Conservation (phyloP, 2,329 filamentous ascomycete species). For the Tolypocladium paradoxum region DNA sequence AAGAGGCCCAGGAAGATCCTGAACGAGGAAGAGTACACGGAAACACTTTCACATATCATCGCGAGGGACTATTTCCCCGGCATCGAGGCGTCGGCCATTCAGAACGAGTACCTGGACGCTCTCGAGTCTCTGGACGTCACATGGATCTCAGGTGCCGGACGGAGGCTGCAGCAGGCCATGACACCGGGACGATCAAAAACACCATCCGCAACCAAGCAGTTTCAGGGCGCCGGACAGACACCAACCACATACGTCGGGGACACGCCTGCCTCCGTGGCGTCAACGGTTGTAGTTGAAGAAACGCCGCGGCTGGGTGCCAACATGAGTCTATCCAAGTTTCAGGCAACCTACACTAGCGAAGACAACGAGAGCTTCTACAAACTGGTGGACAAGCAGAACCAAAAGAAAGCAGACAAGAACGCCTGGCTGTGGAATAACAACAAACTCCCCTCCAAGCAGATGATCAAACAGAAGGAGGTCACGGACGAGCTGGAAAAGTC, state of each 20-base stretch:
- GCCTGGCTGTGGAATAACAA: slow-evolving; percentile 84
- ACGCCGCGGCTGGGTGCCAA: slow-evolving; percentile 54
- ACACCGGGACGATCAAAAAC: slow-evolving; percentile 51
- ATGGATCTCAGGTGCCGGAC: slow-evolving; percentile 78
- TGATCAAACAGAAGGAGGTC: slow-evolving; percentile 56
- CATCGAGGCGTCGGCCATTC: slow-evolving; percentile 71
- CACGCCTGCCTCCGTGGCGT: slow-evolving; percentile 55
- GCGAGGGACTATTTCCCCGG: slow-evolving; percentile 95
- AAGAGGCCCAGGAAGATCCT: slow-evolving; percentile 82
- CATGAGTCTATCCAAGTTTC: slow-evolving; percentile 76
- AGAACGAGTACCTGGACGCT: slow-evolving; percentile 87
- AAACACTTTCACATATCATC: slow-evolving; percentile 86
- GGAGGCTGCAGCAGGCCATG: slow-evolving; percentile 66
- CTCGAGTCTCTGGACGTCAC: slow-evolving; percentile 72
- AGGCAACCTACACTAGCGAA: slow-evolving; percentile 90
- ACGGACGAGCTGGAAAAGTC: slow-evolving; percentile 40
- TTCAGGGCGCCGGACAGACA: slow-evolving; percentile 35
- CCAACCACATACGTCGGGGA: slow-evolving; percentile 59
- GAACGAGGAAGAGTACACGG: slow-evolving; percentile 88
- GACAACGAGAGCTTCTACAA: slow-evolving; percentile 97
- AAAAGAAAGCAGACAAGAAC: slow-evolving; percentile 73
- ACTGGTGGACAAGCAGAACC: slow-evolving; percentile 82
- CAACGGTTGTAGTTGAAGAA: slow-evolving; percentile 23
- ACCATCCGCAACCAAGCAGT: slow-evolving; percentile 12
- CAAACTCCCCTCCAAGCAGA: slow-evolving; percentile 71